Percentiles rank a stretch among this genome's conserved stretches.
These are phyloP conservation scores for Wickerhamiella kurtzmanii DNA, from an alignment of 805 yeast species.

Conservation along the genomic window DNA sequence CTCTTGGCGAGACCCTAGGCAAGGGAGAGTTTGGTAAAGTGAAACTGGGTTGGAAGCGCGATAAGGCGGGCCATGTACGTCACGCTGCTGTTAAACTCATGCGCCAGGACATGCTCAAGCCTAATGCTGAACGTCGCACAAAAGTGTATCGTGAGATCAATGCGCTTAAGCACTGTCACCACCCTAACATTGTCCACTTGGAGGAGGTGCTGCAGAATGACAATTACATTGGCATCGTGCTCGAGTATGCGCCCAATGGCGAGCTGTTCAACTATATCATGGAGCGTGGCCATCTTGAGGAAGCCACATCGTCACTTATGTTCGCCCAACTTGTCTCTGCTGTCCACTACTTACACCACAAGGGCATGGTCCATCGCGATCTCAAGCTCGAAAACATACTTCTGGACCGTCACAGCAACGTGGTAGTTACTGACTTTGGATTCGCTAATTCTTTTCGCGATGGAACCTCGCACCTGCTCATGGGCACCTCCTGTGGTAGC, in stretches of 20 bases:
- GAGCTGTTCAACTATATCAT: constrained; percentile 88
- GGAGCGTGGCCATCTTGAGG: constrained; percentile 75
- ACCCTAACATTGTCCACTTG: constrained; percentile 83
- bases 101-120: constrained; percentile 65
- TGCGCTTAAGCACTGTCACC: constrained; percentile 63
- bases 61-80: constrained; percentile 39
- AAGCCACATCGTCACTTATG: constrained; percentile 67
- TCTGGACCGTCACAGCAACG: constrained; percentile 74
- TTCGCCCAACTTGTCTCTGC: constrained; percentile 92
- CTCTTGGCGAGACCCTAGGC: constrained; percentile 85
- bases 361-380: constrained; percentile 69
- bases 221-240: constrained; percentile 87
- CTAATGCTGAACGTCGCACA: constrained; percentile 69
- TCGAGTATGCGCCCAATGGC: constrained; percentile 96
- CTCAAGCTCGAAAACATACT: constrained; percentile 60
- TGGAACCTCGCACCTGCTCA: constrained; percentile 38
- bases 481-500: constrained; percentile 93
- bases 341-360: constrained; percentile 75
- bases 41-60: constrained; percentile 89
- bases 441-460: constrained; percentile 71
- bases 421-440: constrained; percentile 83
- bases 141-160: constrained; percentile 89
- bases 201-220: constrained; percentile 92
- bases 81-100: constrained; percentile 92
- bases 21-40: constrained; percentile 99